A percentile compares a stretch with the other conserved stretches of the same genome.
Conservation (phyloP, 192 early-diverging fungal species). For the Linnemannia zychae region DNA sequence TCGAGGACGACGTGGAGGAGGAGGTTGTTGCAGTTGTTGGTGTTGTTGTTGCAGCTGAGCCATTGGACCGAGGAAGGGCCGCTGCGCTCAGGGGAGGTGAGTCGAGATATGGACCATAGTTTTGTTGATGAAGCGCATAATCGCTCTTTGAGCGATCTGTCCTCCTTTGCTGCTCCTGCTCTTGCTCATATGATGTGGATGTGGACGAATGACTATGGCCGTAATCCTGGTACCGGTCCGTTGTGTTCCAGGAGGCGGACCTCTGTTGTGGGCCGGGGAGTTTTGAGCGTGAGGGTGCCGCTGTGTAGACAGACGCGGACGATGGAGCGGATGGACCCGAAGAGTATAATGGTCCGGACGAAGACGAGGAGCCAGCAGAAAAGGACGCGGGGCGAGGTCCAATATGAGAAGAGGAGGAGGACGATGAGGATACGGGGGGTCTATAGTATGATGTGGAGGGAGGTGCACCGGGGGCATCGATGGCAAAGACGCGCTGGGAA, state of each 20-base stretch:
- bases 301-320: slow-evolving; percentile 5
- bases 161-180: slow-evolving; percentile 23
- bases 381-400: slow-evolving; percentile 36
- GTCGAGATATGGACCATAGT: slow-evolving; percentile 38
- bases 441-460: background rate
- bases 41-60: no score
- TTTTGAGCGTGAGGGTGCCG: slow-evolving; percentile 15
- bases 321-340: slow-evolving; percentile 7
- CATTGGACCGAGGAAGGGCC: background rate
- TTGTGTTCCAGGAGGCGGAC: slow-evolving; percentile 43
- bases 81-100: slow-evolving; percentile 29
- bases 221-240: slow-evolving; percentile 35
- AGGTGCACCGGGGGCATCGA: background rate
- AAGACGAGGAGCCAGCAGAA: slow-evolving; percentile 11
- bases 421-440: background rate
- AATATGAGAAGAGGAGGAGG: slow-evolving; percentile 19
- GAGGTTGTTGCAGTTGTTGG: background rate
- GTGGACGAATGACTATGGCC: slow-evolving; percentile 3
- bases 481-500: background rate
- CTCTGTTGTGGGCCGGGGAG: slow-evolving; percentile 23
- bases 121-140: slow-evolving; percentile 54
- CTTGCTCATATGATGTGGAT: slow-evolving; percentile 12
- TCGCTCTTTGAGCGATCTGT: slow-evolving; percentile 50
- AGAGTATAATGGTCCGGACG: slow-evolving; percentile 10
- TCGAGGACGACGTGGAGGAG: slow-evolving; percentile 1